Evolutionary conservation across 2,329 filamentous ascomycete species (phyloP), one percentile per base, ranked within the genome.

Genomic region (Pseudogymnoascus sp.): DNA sequence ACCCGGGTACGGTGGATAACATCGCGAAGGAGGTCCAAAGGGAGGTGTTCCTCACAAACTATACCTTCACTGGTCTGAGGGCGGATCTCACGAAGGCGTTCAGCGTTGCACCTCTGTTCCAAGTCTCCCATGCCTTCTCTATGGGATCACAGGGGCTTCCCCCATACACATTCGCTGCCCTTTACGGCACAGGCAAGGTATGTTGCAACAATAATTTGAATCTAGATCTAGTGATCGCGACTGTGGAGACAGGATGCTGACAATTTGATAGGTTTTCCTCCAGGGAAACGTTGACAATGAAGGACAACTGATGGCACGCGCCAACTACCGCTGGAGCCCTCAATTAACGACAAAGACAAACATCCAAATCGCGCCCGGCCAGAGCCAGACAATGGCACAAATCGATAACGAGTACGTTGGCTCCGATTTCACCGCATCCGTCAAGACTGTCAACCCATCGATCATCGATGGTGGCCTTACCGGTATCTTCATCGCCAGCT

Each of bases 11-110:
- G 59, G 87, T 97, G 68, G 94, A 99, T 77, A 87, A 86, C 72
- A 87, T 96, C 74, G 84, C 89, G 68, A 87, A 89, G 74, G 94
- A 99, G 80, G 91, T 97, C 65, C 88, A 95, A 79, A 91, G 92
- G 77, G 92, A 97, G 83, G 92, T 97, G 69, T 88, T 97, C 74
- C 85, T 97, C 71, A 94, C 88, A 78, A 96, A 97, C 81, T 89
- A 91, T 76, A 95, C 94, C 86, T 97, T 99, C 81, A 89, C 90
- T 47, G 94, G 94, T 71, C 83, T 99, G 75, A 90, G 93, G 73
- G 95, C 93, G 75, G 94, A 99, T 76, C 81, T 97, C 74, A 97
- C 91, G 74, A 97, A 97, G 82, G 87, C 91, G 73, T 96, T 97
- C 78, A 94, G 91, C 82, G 85, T 96, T 75, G 85, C 87, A 62